Conservation (phyloP, 2,329 filamentous ascomycete species). For the Claviceps paspali region DNA sequence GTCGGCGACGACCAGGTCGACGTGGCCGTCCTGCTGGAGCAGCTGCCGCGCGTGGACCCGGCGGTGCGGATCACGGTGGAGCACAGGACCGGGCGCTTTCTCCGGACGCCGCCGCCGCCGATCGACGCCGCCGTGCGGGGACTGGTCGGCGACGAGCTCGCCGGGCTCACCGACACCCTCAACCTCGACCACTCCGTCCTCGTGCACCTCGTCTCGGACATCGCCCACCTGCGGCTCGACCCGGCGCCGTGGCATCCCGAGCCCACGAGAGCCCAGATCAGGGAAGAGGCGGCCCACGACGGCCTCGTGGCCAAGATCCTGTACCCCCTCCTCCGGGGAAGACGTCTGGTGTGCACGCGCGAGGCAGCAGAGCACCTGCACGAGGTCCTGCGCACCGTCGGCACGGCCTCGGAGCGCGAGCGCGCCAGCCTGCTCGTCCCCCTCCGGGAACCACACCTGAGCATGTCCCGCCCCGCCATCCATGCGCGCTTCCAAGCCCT, state of each 20-base stretch:
- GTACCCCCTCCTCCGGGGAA: conserved; percentile 19
- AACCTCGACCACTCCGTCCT: conserved; percentile 28
- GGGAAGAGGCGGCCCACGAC: conserved; percentile 17
- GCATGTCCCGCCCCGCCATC: too few species aligned
- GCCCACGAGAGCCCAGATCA: conserved; percentile 19
- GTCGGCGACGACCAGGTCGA: conserved; percentile 15
- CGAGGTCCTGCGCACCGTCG: conserved; percentile 20
- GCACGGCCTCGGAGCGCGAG: conserved; percentile 21
- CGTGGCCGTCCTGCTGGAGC: conserved; percentile 18
- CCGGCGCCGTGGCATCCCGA: conserved; percentile 19
- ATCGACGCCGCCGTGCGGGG: conserved; percentile 15
- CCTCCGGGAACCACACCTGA: too few species aligned
- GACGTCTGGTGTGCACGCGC: conserved; percentile 21
- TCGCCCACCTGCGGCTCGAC: conserved; percentile 20
- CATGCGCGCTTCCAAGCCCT: conserved; percentile 18
- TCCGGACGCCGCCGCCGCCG: conserved; percentile 11
- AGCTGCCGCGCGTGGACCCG: conserved; percentile 15
- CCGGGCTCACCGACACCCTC: conserved; percentile 19
- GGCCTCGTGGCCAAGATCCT: conserved; percentile 20
- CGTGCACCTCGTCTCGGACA: conserved; percentile 24
- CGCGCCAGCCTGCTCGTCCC: conserved; percentile 21
- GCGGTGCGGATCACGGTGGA: conserved; percentile 20
- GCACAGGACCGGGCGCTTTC: conserved; percentile 12
- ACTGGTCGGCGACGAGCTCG: conserved; percentile 17
- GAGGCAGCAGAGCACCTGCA: conserved; percentile 25